Evolutionary conservation across 345 rosid species (phyloP), one percentile per base, ranked within the genome.

Genomic region (Citrus inodora): DNA sequence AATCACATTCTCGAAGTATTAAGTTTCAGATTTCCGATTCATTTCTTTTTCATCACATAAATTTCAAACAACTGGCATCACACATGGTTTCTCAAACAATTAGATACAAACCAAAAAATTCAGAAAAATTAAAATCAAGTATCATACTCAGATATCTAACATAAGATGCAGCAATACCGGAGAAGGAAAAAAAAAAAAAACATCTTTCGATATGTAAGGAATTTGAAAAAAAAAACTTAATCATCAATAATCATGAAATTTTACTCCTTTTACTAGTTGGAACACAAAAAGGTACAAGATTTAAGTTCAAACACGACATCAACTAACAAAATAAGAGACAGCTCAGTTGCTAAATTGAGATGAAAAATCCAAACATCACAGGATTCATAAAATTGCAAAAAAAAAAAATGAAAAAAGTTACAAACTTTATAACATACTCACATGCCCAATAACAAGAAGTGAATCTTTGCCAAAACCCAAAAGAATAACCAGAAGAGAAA

Each of bases 291-390:
- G 63, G 55, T 33, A 25, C 19, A 19, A 77, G 28, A 27, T 48
- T 46, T 27, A 59, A 24, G 73, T 59, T 24, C 56, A 24, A 72
- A 14, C 65, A 61, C 6, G 55, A 4, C 38, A 60, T 25, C 14
- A 38, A 69, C 40, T 25, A n/a, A 27, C 3, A 11, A 73, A 71
- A 56, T 51, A 79, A 40, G 30, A 62, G 51, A 53, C 35, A 60
- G 17, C 55, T 65, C 64, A 79, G 75, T 76, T 61, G 76, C 79
- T 25, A 73, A 58, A 19, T 33, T 30, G 70, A 70, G 25, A 80
- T 71, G 72, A 25, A 35, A 60, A 9, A 40, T 76, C 55, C 25
- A 69, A 9, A 64, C 32, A 69, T 32, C 33, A 30, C 10, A 73
- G 63, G 70, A 56, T 24, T 9, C 37, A 22, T 28, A 17, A 64